These are phyloP conservation scores for Edaphochlamys debaryana DNA, from an alignment of 139 green algal genomes.

Conservation along the genomic window DNA sequence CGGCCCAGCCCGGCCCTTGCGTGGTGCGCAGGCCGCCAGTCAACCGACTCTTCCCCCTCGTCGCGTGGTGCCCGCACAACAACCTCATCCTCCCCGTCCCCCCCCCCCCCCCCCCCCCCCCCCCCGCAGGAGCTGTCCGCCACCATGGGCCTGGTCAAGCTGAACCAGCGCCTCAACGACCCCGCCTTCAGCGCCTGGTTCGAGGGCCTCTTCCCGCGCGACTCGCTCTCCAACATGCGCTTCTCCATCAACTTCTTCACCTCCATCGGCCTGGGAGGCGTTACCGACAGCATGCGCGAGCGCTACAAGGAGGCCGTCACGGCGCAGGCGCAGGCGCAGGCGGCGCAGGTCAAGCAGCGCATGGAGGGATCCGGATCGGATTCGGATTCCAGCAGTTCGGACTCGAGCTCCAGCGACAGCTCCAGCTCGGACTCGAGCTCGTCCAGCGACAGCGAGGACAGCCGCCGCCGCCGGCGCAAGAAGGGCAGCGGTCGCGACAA, in stretches of 20 bases:
- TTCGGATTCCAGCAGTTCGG: conserved; percentile 20
- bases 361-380: conserved; percentile 1
- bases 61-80: too few relatives aligned
- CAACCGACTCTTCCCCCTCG: too few relatives aligned
- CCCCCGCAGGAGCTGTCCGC: conserved; percentile 88
- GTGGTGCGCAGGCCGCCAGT: too few relatives aligned
- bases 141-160: conserved; percentile 86
- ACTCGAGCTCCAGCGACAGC: conserved; percentile 4
- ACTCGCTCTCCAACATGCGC: conserved; percentile 86
- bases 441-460: background rate
- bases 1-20: too few relatives aligned
- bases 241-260: conserved; percentile 99
- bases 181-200: conserved; percentile 72
- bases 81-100: too few relatives aligned
- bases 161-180: conserved; percentile 91
- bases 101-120: background rate
- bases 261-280: conserved; percentile 95
- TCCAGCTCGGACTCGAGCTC: background rate
- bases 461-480: background rate
- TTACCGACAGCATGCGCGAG: conserved; percentile 94
- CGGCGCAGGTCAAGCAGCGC: conserved; percentile 5
- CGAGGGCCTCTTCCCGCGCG: conserved; percentile 91
- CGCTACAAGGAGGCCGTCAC: conserved; percentile 67
- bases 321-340: conserved; percentile 46
- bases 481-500: background rate